These are phyloP conservation scores for Phaeotremella fagi DNA, from an alignment of 768 basidiomycete genomes.

Conservation along the genomic window DNA sequence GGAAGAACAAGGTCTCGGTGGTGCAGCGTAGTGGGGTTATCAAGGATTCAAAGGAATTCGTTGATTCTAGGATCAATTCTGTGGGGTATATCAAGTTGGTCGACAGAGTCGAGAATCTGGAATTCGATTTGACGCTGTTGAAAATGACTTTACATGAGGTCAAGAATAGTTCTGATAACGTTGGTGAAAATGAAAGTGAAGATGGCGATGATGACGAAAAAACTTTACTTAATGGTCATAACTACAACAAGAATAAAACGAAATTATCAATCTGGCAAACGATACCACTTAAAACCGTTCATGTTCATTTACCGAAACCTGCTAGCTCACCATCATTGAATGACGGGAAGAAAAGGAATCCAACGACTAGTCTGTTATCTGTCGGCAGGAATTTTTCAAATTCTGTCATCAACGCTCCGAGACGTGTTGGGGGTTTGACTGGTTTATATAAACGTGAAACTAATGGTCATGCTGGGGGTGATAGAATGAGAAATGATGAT, in stretches of 20 bases:
- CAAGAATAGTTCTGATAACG: constrained; percentile 19
- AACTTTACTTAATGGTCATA: neutral
- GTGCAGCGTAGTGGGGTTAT: constrained; percentile 19
- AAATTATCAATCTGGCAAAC: constrained; percentile 14
- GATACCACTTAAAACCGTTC: constrained; percentile 16
- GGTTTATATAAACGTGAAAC: constrained; percentile 8
- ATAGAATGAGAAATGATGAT: neutral
- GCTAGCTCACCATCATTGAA: no score
- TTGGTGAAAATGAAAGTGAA: neutral
- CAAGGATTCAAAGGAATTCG: constrained; percentile 30
- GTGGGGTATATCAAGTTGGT: constrained; percentile 18
- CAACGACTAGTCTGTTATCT: constrained; percentile 9
- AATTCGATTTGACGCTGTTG: constrained; percentile 35
- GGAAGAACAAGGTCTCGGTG: neutral
- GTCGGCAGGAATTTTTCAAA: constrained; percentile 32
- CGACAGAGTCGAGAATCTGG: constrained; percentile 32
- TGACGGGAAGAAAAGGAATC: neutral
- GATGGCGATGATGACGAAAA: constrained; percentile 2
- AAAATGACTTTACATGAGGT: constrained; percentile 34
- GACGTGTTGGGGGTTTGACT: constrained; percentile 24
- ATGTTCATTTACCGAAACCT: neutral
- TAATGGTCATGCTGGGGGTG: neutral
- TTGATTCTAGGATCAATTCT: constrained; percentile 11
- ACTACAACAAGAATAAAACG: neutral
- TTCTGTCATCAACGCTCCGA: constrained; percentile 31